These are phyloP conservation scores for Didymella segeticola DNA, from an alignment of 2,329 filamentous ascomycete species.

Conservation along the genomic window DNA sequence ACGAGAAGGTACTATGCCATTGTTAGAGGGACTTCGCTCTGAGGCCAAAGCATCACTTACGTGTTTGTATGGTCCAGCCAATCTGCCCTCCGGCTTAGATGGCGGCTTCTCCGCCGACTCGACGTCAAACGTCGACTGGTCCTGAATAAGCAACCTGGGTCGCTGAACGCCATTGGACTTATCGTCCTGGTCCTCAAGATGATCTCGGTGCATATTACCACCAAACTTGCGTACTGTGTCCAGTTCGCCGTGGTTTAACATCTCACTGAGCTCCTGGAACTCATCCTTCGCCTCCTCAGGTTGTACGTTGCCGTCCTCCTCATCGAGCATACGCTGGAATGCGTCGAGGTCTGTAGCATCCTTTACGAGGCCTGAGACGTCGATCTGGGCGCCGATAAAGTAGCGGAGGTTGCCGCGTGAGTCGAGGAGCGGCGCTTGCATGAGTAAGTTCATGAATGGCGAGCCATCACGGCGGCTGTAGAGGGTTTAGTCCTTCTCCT, in stretches of 20 bases:
- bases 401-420: conserved; percentile 71
- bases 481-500: conserved; percentile 9
- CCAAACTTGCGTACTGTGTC: conserved; percentile 68
- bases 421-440: conserved; percentile 75
- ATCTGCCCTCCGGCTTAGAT: conserved; percentile 32
- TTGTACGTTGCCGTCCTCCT: conserved; percentile 40
- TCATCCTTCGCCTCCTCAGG: conserved; percentile 60
- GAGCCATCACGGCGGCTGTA: conserved; percentile 72
- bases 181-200: conserved; percentile 57
- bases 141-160: conserved; percentile 58
- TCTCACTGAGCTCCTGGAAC: conserved; percentile 70
- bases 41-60: conserved; percentile 49
- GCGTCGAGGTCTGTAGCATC: conserved; percentile 71
- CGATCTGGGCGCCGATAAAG: conserved; percentile 75
- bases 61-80: conserved; percentile 63
- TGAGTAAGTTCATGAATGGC: conserved; percentile 78
- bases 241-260: conserved; percentile 73
- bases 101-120: conserved; percentile 23
- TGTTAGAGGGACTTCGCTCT: conserved; percentile 7
- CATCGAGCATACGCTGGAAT: conserved; percentile 58
- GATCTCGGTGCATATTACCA: conserved; percentile 67
- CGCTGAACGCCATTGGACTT: conserved; percentile 41
- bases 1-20: conserved; percentile 54
- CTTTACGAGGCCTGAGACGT: conserved; percentile 72
- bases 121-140: conserved; percentile 47